These are phyloP conservation scores for Neurospora sp. DNA, from an alignment of 495 filamentous ascomycete genomes.

Conservation along the genomic window DNA sequence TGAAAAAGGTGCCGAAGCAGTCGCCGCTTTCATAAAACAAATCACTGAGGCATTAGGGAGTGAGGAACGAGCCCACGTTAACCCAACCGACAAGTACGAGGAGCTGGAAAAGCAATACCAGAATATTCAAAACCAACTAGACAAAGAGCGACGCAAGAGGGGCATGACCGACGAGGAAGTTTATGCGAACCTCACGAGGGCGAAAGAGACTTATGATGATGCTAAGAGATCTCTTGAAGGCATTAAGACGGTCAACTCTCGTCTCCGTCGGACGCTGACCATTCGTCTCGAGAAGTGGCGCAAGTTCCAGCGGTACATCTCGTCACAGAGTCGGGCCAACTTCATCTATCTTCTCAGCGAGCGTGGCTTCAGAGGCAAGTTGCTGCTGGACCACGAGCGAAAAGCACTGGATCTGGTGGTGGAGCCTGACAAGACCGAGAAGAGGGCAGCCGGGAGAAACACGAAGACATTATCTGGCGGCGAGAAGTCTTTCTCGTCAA, in stretches of 20 bases:
- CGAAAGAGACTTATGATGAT: slow-evolving; percentile 26
- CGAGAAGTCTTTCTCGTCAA: slow-evolving; percentile 95
- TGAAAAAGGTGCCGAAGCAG: slow-evolving; percentile 32
- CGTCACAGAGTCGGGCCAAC: slow-evolving; percentile 67
- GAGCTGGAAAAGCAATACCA: slow-evolving; percentile 56
- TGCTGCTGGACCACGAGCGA: slow-evolving; percentile 63
- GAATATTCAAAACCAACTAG: slow-evolving; percentile 46
- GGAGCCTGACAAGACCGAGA: slow-evolving; percentile 66
- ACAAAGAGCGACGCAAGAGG: slow-evolving; percentile 13
- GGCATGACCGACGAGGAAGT: slow-evolving; percentile 64
- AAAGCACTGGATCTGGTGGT: slow-evolving; percentile 71
- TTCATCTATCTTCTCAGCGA: slow-evolving; percentile 85
- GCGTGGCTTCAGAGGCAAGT: slow-evolving; percentile 72
- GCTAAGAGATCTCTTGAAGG: slow-evolving; percentile 27
- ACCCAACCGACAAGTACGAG: slow-evolving; percentile 42
- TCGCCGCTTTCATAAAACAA: slow-evolving; percentile 45
- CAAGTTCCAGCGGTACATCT: slow-evolving; percentile 72
- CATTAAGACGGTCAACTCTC: slow-evolving; percentile 41
- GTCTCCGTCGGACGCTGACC: slow-evolving; percentile 54
- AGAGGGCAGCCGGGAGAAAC: slow-evolving; percentile 55
- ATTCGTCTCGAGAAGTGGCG: slow-evolving; percentile 67
- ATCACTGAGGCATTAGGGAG: slow-evolving; percentile 29
- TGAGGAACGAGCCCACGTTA: slow-evolving; percentile 23
- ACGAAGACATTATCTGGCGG: slow-evolving; percentile 90
- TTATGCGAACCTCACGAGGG: slow-evolving; percentile 26